Conservation (phyloP, 768 basidiomycete species). For the Russula dissimulans region DNA sequence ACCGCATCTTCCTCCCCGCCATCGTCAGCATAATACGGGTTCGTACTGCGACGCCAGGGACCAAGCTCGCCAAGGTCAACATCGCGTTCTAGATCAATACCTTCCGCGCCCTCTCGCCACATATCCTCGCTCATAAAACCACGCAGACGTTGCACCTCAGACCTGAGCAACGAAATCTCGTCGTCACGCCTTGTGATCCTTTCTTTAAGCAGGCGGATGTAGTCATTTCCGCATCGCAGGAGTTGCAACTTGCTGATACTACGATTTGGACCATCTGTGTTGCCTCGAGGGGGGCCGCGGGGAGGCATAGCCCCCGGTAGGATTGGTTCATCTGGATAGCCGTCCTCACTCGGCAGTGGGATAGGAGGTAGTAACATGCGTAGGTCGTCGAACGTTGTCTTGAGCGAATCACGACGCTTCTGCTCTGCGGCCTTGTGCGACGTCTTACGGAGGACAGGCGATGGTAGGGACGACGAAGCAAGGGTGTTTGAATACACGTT, state of each 20-base stretch:
- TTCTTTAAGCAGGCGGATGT: slow-evolving; percentile 64
- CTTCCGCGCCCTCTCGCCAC: slow-evolving; percentile 28
- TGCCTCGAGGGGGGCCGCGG: slow-evolving; percentile 76
- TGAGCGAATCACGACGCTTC: slow-evolving; percentile 92
- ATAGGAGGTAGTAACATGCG: slow-evolving; percentile 81
- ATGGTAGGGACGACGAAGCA: slow-evolving; percentile 21
- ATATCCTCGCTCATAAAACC: slow-evolving; percentile 27
- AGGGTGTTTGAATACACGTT: slow-evolving; percentile 24
- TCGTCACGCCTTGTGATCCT: slow-evolving; percentile 73
- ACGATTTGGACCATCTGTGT: slow-evolving; percentile 88
- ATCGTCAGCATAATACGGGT: slow-evolving; percentile 10
- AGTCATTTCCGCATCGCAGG: slow-evolving; percentile 85
- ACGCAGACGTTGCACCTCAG: slow-evolving; percentile 56
- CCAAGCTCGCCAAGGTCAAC: slow-evolving; percentile 46
- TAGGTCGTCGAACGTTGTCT: slow-evolving; percentile 85
- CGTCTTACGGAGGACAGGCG: slow-evolving; percentile 50
- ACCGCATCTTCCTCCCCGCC: slow-evolving; percentile 14
- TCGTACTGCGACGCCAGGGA: slow-evolving; percentile 19
- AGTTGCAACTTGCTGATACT: slow-evolving; percentile 91
- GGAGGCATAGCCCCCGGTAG: slow-evolving; percentile 87
- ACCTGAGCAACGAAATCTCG: slow-evolving; percentile 60
- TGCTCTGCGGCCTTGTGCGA: slow-evolving; percentile 97
- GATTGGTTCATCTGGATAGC: slow-evolving; percentile 59
- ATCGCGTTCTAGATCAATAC: slow-evolving; percentile 47
- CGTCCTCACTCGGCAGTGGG: slow-evolving; percentile 68